These are phyloP conservation scores for Ensete ventricosum DNA, from an alignment of 176 grass and related monocot genomes.

Conservation along the genomic window DNA sequence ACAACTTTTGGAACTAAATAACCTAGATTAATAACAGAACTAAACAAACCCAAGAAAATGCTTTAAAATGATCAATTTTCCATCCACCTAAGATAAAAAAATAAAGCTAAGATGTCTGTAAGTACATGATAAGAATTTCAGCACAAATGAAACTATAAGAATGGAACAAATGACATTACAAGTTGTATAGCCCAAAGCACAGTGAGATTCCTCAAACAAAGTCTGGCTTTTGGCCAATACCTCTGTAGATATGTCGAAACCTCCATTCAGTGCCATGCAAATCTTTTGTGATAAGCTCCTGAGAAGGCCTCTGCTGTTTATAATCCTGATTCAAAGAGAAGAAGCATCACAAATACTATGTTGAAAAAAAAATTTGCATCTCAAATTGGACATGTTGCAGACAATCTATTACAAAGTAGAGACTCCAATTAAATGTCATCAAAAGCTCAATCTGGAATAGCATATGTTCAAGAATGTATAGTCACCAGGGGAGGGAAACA, in stretches of 20 bases:
- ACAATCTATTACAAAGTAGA: not conserved
- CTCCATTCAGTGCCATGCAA: constrained; percentile 78
- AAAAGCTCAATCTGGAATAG: not conserved
- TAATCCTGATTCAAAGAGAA: constrained; percentile 45
- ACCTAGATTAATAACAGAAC: not conserved
- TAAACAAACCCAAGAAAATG: too few relatives aligned
- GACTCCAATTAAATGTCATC: not conserved
- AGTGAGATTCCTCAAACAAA: not conserved
- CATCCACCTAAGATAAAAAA: not conserved
- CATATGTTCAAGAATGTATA: constrained; percentile 1
- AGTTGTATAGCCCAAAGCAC: not conserved
- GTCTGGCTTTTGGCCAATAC: constrained; percentile 8
- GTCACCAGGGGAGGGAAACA: constrained; percentile 86
- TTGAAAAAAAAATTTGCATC: not conserved
- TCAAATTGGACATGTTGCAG: not conserved
- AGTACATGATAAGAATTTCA: not conserved
- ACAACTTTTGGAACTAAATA: not conserved
- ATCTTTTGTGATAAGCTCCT: constrained; percentile 86
- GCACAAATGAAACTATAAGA: not conserved
- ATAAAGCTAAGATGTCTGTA: not conserved
- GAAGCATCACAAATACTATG: constrained; percentile 9
- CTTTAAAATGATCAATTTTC: not conserved
- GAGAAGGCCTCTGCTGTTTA: constrained; percentile 65
- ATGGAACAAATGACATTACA: not conserved
- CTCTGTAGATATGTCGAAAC: constrained; percentile 91